Percentiles rank a stretch among this genome's conserved stretches.
phyloP scores from a whole-genome alignment of 2,329 filamentous ascomycete species.

The Colletotrichum theobromicola region DNA sequence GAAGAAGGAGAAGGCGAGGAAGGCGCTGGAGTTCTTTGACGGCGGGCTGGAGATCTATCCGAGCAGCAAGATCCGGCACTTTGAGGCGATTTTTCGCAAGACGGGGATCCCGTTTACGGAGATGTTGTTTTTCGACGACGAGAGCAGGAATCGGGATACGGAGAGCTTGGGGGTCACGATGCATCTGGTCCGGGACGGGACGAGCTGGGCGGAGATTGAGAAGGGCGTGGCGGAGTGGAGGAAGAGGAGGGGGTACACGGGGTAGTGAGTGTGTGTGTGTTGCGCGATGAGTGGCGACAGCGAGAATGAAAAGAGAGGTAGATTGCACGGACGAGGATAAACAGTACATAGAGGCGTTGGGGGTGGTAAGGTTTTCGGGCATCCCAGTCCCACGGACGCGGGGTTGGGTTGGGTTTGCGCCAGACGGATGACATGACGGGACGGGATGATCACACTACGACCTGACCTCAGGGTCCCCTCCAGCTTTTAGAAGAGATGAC shows the following conservation, averaged over 20 bases:
- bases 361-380: not conserved
- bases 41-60: slow-evolving; percentile 72
- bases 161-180: slow-evolving; percentile 81
- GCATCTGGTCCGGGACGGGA: slow-evolving; percentile 79
- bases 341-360: not conserved
- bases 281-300: no score
- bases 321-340: not conserved
- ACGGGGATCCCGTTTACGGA: slow-evolving; percentile 78
- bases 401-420: not conserved
- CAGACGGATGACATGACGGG: not conserved
- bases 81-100: slow-evolving; percentile 72
- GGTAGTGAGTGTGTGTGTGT: no score
- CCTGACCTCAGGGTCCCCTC: not conserved
- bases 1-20: slow-evolving; percentile 38
- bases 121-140: slow-evolving; percentile 97
- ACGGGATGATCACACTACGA: not conserved
- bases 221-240: slow-evolving; percentile 83
- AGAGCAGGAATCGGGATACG: slow-evolving; percentile 84
- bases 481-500: not conserved
- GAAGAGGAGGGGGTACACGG: slow-evolving; percentile 62
- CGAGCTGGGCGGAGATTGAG: slow-evolving; percentile 79
- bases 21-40: slow-evolving; percentile 65
- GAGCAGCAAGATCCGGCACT: slow-evolving; percentile 84
- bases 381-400: not conserved
- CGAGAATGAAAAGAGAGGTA: not conserved